Conservation (phyloP, 1,284 basidiomycete genomes). For the Apiotrichum mycotoxinovorans region DNA sequence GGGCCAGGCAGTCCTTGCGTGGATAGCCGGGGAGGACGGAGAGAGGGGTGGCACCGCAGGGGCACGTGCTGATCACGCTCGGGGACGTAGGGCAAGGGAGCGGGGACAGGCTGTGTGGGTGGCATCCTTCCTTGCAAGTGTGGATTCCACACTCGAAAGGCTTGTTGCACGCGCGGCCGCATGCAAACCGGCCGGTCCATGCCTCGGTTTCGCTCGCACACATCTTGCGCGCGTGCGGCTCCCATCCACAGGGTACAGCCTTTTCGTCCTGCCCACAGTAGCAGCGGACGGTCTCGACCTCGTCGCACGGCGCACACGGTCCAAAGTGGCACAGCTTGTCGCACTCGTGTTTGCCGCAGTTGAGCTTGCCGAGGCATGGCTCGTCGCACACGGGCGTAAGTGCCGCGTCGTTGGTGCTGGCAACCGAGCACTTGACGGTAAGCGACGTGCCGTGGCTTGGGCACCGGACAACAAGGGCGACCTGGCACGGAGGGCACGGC, state of each 20-base stretch:
- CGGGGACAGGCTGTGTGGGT: slow-evolving; percentile 63
- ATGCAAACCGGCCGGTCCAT: slow-evolving; percentile 71
- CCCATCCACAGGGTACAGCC: slow-evolving; percentile 63
- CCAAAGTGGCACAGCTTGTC: slow-evolving; percentile 65
- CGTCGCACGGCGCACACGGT: slow-evolving; percentile 62
- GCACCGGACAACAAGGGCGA: slow-evolving; percentile 59
- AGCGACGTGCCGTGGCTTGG: slow-evolving; percentile 63
- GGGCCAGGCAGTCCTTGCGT: slow-evolving; percentile 64
- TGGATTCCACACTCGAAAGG: slow-evolving; percentile 73
- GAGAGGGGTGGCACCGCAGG: slow-evolving; percentile 69
- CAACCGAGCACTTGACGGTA: slow-evolving; percentile 62
- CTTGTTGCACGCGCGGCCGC: slow-evolving; percentile 62
- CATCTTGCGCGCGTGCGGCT: slow-evolving; percentile 42
- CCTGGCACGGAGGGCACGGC: slow-evolving; percentile 69
- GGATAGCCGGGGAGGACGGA: slow-evolving; percentile 43
- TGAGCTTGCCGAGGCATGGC: slow-evolving; percentile 58
- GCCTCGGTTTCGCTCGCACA: slow-evolving; percentile 36
- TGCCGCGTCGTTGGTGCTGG: slow-evolving; percentile 48
- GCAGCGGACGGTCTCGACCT: slow-evolving; percentile 60
- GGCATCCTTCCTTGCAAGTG: slow-evolving; percentile 62
- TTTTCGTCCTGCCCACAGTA: slow-evolving; percentile 71
- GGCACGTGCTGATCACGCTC: slow-evolving; percentile 64
- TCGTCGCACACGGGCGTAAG: slow-evolving; percentile 63
- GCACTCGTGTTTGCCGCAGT: slow-evolving; percentile 64
- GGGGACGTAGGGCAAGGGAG: slow-evolving; percentile 72